Evolutionary conservation across 176 grass and related monocot species (phyloP), one percentile per base, ranked within the genome.

Genomic region (Hordeum marinum): DNA sequence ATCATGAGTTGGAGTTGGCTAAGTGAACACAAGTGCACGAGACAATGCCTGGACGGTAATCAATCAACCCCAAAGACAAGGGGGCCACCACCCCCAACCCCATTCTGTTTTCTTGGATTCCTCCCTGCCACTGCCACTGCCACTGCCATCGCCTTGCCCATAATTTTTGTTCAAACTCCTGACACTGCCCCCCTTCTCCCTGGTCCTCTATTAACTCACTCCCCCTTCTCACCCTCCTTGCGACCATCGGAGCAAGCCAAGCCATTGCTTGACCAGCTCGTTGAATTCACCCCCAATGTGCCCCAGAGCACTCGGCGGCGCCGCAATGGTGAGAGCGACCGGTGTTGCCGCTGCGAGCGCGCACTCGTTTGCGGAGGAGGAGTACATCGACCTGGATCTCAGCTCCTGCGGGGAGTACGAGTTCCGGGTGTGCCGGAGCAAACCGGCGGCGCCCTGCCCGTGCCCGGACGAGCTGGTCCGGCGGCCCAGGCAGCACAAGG

Each of bases 301-400:
- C 76, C 89, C 75, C 3, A 68, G 89, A 87, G 85, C 81, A 23
- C 68, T 83, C 80, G 29, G 46, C 71, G 84, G 67, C 89, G 75
- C 39, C 25, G 67, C 80, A 32, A 84, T 91, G 89, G 50, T 74
- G 60, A 68, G 78, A 50, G 20, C 76, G 32, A 21, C n/a, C 12
- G 25, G 13, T 34, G 58, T 9, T 29, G 29, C 29, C 29, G 29
- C 29, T 27, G 62, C 80, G 2, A 50, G 67, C 5, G 89, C 76
- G 29, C 81, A 29, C 14, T 84, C 60, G 67, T 90, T 90, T 18
- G 68, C 40, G 18, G 92, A 94, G 64, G 92, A 94, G 76, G 92
- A 90, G 20, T 94, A 86, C 89, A 91, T 94, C 78, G 92, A 94
- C 87, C 85, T 94, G 81, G 89, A 94, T 84, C 73, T 94, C 87